Evolutionary conservation across 1,139 yeast species (phyloP).

Genomic region (Wickerhamomyces sp.): DNA sequence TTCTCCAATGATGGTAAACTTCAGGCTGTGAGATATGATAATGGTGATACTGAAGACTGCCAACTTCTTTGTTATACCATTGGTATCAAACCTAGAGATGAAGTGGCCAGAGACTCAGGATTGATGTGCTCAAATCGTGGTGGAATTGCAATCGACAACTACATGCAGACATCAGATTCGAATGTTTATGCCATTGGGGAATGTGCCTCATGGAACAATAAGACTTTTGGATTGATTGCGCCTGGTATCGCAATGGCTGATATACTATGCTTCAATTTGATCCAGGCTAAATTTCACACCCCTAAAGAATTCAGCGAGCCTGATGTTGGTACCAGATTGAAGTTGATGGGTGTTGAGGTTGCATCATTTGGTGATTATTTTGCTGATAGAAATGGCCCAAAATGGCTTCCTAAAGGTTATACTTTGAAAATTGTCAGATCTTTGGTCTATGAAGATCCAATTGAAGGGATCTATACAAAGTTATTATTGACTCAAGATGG

Average conservation of each 20-base stretch:
- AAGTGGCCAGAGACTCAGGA: slow-evolving; percentile 25
- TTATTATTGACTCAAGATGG: slow-evolving; percentile 30
- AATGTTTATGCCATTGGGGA: slow-evolving; percentile 30
- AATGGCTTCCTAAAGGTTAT: slow-evolving; percentile 26
- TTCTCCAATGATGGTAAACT: slow-evolving; percentile 21
- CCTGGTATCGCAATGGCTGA: slow-evolving; percentile 33
- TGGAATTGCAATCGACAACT: slow-evolving; percentile 27
- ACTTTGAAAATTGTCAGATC: slow-evolving; percentile 20
- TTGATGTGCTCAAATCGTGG: slow-evolving; percentile 24
- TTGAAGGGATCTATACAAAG: slow-evolving; percentile 29
- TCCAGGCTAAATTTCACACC: slow-evolving; percentile 29
- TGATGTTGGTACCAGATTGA: slow-evolving; percentile 29
- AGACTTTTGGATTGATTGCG: slow-evolving; percentile 31
- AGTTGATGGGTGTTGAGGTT: slow-evolving; percentile 33
- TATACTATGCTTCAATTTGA: slow-evolving; percentile 28
- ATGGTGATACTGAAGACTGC: slow-evolving; percentile 27
- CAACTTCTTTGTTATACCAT: slow-evolving; percentile 29
- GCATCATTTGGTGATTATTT: slow-evolving; percentile 33
- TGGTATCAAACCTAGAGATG: slow-evolving; percentile 32
- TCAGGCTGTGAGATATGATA: slow-evolving; percentile 22
- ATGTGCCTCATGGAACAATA: slow-evolving; percentile 32
- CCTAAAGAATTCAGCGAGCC: slow-evolving; percentile 27
- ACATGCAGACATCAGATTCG: slow-evolving; percentile 25
- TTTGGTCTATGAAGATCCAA: slow-evolving; percentile 28
- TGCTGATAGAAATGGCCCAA: slow-evolving; percentile 29